A percentile compares a stretch with the other conserved stretches of the same genome.
These are phyloP conservation scores for Microcos paniculata DNA, from an alignment of 345 rosid species.

Conservation along the genomic window DNA sequence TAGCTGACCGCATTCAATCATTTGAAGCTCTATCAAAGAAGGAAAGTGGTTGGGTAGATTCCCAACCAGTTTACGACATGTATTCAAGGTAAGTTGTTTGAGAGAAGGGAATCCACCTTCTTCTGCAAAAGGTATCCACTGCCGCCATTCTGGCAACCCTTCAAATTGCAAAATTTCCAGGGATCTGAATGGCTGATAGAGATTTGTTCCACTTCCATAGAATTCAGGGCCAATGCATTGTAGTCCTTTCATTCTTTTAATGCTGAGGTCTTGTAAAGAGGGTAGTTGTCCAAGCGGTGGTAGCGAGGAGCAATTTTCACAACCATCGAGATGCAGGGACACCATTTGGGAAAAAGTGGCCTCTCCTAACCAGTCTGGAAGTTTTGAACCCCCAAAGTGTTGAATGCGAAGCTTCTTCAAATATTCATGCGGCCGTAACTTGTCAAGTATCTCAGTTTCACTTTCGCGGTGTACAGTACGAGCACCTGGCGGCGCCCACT, in stretches of 20 bases:
- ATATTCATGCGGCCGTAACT: conserved; percentile 16
- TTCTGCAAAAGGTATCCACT: conserved; percentile 9
- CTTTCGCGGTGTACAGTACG: no score
- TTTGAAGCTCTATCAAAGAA: background rate
- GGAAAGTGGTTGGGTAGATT: conserved; percentile 16
- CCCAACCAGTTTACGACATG: conserved; percentile 6
- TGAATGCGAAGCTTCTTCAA: conserved; percentile 17
- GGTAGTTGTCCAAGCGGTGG: conserved; percentile 35
- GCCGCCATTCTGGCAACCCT: conserved; percentile 14
- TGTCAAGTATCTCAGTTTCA: conserved; percentile 22
- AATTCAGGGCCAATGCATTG: conserved; percentile 18
- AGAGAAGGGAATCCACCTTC: conserved; percentile 23
- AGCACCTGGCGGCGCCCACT: no score
- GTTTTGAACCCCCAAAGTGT: conserved; percentile 4
- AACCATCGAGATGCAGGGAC: conserved; percentile 8
- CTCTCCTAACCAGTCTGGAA: conserved; percentile 29
- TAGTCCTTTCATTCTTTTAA: conserved; percentile 10
- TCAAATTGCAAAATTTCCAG: conserved; percentile 14
- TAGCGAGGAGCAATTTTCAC: conserved; percentile 21
- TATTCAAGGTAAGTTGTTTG: conserved; percentile 4
- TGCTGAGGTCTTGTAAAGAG: conserved; percentile 15
- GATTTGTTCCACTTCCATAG: conserved; percentile 13
- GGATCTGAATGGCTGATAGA: conserved; percentile 17
- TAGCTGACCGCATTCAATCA: background rate
- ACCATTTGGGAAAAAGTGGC: background rate